These are phyloP conservation scores for Xylaria sp. DNA, from an alignment of 2,329 filamentous ascomycete genomes.

Conservation along the genomic window DNA sequence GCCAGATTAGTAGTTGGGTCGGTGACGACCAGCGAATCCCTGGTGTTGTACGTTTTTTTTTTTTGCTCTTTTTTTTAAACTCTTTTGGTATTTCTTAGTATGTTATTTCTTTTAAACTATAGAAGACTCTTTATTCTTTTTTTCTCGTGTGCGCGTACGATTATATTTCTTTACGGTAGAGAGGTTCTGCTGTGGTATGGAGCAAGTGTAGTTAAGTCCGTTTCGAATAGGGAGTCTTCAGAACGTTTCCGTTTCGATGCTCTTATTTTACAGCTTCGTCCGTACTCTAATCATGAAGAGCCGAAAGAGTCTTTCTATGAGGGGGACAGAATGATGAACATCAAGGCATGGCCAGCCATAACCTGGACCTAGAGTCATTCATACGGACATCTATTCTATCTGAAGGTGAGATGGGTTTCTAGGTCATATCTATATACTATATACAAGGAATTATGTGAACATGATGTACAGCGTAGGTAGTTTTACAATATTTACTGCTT, in stretches of 20 bases:
- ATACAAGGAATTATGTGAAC: neutral
- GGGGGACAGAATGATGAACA: neutral
- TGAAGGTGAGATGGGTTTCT: neutral
- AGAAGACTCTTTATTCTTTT: neutral
- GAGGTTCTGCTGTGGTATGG: too few relatives aligned
- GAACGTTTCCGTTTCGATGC: too few relatives aligned
- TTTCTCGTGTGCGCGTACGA: neutral
- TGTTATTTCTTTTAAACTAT: neutral
- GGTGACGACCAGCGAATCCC: neutral
- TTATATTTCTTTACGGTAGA: too few relatives aligned
- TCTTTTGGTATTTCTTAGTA: neutral
- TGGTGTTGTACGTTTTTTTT: neutral
- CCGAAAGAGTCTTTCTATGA: too few relatives aligned
- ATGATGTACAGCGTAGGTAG: neutral
- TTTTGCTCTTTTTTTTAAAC: neutral
- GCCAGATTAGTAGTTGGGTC: neutral
- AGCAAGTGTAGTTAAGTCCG: too few relatives aligned
- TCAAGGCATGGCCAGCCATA: neutral
- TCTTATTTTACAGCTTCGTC: too few relatives aligned
- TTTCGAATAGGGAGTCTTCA: too few relatives aligned
- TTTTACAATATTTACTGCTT: conserved; percentile 13
- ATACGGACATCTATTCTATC: neutral
- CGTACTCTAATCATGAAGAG: too few relatives aligned
- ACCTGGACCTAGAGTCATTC: neutral
- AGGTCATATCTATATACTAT: conserved; percentile 17